These are phyloP conservation scores for Podosphaera aphanis DNA, from an alignment of 2,329 filamentous ascomycete species.

Conservation along the genomic window DNA sequence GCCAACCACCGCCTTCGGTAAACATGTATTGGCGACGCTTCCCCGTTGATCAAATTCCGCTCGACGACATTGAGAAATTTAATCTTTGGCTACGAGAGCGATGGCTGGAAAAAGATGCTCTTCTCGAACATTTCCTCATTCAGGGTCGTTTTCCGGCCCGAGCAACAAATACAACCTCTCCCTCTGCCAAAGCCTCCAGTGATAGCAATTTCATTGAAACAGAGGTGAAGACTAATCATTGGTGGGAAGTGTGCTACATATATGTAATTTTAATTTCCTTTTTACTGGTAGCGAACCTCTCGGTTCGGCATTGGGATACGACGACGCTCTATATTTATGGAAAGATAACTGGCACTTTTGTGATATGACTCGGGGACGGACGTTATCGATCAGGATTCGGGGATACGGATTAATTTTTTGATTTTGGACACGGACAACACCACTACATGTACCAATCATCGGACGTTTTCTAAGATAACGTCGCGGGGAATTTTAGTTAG, in stretches of 20 bases:
- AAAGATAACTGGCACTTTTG: constrained; percentile 1
- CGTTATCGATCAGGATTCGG: not conserved
- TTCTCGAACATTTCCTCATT: constrained; percentile 60
- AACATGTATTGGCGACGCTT: constrained; percentile 95
- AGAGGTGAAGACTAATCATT: constrained; percentile 13
- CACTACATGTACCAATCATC: too few species aligned
- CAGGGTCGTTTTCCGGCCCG: constrained; percentile 51
- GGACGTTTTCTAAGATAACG: too few species aligned
- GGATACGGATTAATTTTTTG: not conserved
- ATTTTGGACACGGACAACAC: not conserved
- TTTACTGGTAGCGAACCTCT: constrained; percentile 11
- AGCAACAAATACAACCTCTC: not conserved
- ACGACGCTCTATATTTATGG: constrained; percentile 5
- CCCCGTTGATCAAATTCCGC: constrained; percentile 54
- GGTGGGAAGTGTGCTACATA: constrained; percentile 15
- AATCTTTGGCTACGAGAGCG: constrained; percentile 64
- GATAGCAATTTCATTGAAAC: constrained; percentile 14
- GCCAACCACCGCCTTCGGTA: constrained; percentile 75
- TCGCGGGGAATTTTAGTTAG: too few species aligned
- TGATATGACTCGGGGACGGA: not conserved
- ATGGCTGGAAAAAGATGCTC: constrained; percentile 79
- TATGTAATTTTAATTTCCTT: constrained; percentile 14
- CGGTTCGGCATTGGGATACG: constrained; percentile 9
- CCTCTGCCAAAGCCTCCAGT: not conserved
- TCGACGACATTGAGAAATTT: constrained; percentile 50